Conservation (phyloP, 2,329 filamentous ascomycete species). For the Neofusicoccum laricinum region DNA sequence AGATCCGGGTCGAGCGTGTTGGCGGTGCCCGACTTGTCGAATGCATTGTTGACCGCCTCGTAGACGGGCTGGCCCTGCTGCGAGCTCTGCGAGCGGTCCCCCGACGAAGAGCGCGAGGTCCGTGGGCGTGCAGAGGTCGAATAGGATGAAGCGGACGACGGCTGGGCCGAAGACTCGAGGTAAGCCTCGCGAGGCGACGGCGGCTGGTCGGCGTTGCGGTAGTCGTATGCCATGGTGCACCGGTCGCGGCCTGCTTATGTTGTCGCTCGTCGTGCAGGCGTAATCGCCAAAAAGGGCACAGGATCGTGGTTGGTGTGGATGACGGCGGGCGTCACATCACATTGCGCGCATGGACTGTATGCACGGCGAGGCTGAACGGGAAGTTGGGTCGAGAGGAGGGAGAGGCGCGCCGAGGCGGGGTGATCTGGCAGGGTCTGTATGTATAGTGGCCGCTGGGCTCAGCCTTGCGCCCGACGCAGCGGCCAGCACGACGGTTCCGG, state of each 20-base stretch:
- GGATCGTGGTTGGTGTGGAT: slow-evolving; percentile 4
- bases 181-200: slow-evolving; percentile 25
- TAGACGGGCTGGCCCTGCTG: slow-evolving; percentile 47
- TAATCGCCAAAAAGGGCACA: slow-evolving; percentile 1
- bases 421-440: slow-evolving; percentile 9
- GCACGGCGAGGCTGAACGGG: slow-evolving; percentile 13
- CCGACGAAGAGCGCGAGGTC: slow-evolving; percentile 31
- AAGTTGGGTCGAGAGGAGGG: background rate
- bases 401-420: slow-evolving; percentile 7
- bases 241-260: slow-evolving; percentile 5
- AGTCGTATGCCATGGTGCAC: slow-evolving; percentile 42
- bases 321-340: slow-evolving; percentile 6
- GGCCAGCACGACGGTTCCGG: background rate
- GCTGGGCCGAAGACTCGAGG: slow-evolving; percentile 23
- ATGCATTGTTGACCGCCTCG: slow-evolving; percentile 57
- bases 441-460: slow-evolving; percentile 7
- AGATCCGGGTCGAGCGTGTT: slow-evolving; percentile 58
- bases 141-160: slow-evolving; percentile 22
- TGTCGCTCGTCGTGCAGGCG: slow-evolving; percentile 9
- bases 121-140: slow-evolving; percentile 21
- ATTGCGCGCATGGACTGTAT: slow-evolving; percentile 7
- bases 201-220: slow-evolving; percentile 28
- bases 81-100: slow-evolving; percentile 29
- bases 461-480: slow-evolving; percentile 5
- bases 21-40: slow-evolving; percentile 49